These are phyloP conservation scores for Crithidia acanthocephali DNA, from an alignment of 208 protist genomes.

Conservation along the genomic window DNA sequence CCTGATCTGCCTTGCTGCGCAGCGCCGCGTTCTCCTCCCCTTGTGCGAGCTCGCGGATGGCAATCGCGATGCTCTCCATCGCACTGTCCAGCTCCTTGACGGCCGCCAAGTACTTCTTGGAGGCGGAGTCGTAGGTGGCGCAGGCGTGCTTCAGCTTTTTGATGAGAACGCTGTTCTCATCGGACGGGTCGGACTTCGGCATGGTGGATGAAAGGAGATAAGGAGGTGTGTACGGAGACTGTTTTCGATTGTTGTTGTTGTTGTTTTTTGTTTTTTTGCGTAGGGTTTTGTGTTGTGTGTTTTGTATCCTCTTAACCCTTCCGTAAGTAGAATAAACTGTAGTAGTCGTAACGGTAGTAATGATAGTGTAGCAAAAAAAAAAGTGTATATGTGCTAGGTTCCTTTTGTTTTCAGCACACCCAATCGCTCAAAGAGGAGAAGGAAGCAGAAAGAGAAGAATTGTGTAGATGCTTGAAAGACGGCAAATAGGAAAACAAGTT, in stretches of 20 bases:
- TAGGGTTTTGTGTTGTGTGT: no score
- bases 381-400: no score
- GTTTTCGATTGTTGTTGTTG: conserved; percentile 5
- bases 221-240: no score
- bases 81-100: conserved; percentile 58
- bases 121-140: conserved; percentile 49
- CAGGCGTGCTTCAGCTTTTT: conserved; percentile 63
- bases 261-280: conserved; percentile 17
- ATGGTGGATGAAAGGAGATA: neutral
- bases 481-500: no score
- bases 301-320: no score
- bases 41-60: conserved; percentile 57
- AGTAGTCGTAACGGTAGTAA: no score
- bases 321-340: no score
- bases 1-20: conserved; percentile 27
- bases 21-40: conserved; percentile 37
- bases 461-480: no score
- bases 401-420: no score
- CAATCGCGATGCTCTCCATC: conserved; percentile 58
- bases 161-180: conserved; percentile 39
- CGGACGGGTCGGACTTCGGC: conserved; percentile 14
- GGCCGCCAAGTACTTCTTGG: conserved; percentile 58
- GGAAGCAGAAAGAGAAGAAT: no score
- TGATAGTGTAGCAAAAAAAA: no score
- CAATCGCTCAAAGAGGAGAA: no score